Conservation (phyloP, 1,139 yeast species). For the Magnusiomyces ingens region DNA sequence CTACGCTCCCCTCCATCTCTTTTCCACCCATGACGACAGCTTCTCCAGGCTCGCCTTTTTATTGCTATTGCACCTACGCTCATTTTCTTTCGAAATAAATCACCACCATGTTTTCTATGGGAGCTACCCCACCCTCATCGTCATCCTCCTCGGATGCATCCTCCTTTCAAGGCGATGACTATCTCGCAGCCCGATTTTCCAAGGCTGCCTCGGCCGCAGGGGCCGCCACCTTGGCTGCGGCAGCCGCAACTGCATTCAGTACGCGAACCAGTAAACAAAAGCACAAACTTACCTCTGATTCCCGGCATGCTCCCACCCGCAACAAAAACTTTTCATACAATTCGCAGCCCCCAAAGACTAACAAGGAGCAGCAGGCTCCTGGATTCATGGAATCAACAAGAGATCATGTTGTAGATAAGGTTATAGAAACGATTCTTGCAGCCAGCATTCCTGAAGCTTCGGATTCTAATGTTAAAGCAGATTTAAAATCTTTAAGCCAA, state of each 20-base stretch:
- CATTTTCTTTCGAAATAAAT: background rate
- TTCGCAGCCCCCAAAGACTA: background rate
- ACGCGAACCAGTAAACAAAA: background rate
- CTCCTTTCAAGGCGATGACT: background rate
- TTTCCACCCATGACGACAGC: too few species aligned
- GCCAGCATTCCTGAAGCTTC: slow-evolving; percentile 6
- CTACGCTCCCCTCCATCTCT: too few species aligned
- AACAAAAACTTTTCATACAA: background rate
- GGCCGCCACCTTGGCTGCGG: background rate
- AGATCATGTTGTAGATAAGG: slow-evolving; percentile 14
- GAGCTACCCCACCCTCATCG: background rate
- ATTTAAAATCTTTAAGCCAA: background rate
- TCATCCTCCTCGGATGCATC: background rate
- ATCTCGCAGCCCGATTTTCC: background rate
- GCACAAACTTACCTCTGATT: background rate
- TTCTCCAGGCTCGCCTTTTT: too few species aligned
- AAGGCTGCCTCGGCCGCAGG: background rate
- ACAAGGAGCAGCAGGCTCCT: background rate
- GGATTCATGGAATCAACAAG: slow-evolving; percentile 1
- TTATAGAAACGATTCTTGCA: slow-evolving; percentile 13
- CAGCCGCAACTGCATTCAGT: background rate
- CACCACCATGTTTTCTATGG: background rate
- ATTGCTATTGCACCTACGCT: too few species aligned
- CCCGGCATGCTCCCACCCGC: background rate
- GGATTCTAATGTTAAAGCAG: background rate